Evolutionary conservation across 257 asterid species (phyloP), one percentile per base, ranked within the genome.

Genomic region (Solanum lycopersicoides): DNA sequence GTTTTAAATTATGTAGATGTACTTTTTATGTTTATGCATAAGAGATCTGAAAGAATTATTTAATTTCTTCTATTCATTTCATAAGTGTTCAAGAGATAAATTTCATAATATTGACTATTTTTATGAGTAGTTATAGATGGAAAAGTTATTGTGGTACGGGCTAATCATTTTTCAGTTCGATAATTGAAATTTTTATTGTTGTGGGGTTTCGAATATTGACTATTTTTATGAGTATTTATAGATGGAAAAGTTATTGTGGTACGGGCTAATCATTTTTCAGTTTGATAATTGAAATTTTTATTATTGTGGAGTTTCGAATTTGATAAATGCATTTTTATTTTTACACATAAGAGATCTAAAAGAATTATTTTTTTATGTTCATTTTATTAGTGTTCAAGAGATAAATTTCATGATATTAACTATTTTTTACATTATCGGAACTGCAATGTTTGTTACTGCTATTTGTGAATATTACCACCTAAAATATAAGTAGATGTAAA

Each of bases 81-180:
- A 5, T 60, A 60, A 60, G 30, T 60, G 14, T 6, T 60, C 12
- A 60, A 23, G 69, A 60, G 3, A 60, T 60, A 63, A 63, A 63
- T 11, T 63, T 23, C 14, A 63, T 23, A 2, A 23, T 4, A 59
- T 23, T 23, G 7, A 63, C 7, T 63, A 63, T 0, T 23, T 23
- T 23, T 63, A 37, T 1, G 47, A 42, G 13, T 42, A 42, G 14
- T 42, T 3, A 42, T 42, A 2, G 4, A 42, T 39, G 15, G 60
- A 56, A 56, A 56, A 20, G 11, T 56, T 56, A 56, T 56, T 56
- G 11, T 56, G 7, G 1, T 7, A 3, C 1, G 53, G 65, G 11
- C 5, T 1, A 56, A 0, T 0, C 5, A 56, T 18, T 56, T 56
- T 56, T 4, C 25, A 56, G 2, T 47, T 6, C 0, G 9, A 20